phyloP scores from a whole-genome alignment of 768 basidiomycete species.

The Symmetrospora coprosmae region DNA sequence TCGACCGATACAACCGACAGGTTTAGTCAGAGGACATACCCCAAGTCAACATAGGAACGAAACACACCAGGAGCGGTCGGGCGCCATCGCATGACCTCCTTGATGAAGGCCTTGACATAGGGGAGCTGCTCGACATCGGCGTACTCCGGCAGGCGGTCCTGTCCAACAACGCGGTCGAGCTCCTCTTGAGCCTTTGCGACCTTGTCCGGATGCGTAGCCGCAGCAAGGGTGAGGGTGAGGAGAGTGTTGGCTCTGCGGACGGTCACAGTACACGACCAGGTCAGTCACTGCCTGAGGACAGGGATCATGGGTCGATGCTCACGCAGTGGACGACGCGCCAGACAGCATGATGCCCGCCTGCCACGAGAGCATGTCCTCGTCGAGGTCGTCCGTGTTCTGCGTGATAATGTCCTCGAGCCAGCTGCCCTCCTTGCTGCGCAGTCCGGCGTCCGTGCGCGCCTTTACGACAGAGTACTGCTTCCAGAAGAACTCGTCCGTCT shows the following conservation, averaged over 20 bases:
- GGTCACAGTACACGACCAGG: too few relatives aligned
- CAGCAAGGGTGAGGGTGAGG: background rate
- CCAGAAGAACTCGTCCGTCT: background rate
- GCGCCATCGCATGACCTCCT: conserved; percentile 23
- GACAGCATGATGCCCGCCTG: background rate
- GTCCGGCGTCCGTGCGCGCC: too few relatives aligned
- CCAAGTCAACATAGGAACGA: too few relatives aligned
- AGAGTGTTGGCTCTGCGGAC: background rate
- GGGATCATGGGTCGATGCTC: too few relatives aligned
- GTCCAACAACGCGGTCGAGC: conserved; percentile 21
- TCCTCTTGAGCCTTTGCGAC: conserved; percentile 19
- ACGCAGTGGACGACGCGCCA: background rate
- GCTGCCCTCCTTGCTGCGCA: background rate
- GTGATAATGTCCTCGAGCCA: background rate
- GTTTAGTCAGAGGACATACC: too few relatives aligned
- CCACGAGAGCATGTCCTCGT: background rate
- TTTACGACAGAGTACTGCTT: too few relatives aligned
- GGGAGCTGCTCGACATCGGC: conserved; percentile 19
- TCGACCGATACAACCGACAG: background rate
- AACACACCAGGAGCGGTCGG: background rate
- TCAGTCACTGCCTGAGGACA: too few relatives aligned
- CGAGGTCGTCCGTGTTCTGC: background rate
- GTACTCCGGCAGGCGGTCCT: conserved; percentile 10
- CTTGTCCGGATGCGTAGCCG: background rate
- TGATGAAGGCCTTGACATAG: conserved; percentile 21